Conservation (phyloP, 163 green algal genomes). For the Picocystis sp. region DNA sequence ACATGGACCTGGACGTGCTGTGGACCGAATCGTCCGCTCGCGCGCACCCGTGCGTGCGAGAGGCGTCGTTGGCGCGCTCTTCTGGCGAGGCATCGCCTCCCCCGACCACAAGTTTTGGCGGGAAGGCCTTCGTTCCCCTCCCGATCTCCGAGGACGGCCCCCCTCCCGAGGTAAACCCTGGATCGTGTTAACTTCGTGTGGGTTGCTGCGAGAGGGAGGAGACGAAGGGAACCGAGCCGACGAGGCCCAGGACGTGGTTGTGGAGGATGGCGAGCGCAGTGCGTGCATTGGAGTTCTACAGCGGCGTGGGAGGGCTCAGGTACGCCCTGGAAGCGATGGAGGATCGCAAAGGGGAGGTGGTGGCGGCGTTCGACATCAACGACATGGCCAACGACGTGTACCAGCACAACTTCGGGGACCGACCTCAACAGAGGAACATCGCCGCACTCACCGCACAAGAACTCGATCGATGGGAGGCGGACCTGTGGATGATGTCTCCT, state of each 20-base stretch:
- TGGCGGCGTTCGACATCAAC: slow-evolving; percentile 58
- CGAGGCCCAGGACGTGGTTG: neutral
- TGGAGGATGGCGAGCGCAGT: too few relatives aligned
- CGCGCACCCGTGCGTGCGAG: too few relatives aligned
- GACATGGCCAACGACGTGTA: slow-evolving; percentile 50
- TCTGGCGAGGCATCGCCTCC: too few relatives aligned
- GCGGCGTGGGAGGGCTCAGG: slow-evolving; percentile 52
- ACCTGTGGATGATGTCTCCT: slow-evolving; percentile 57
- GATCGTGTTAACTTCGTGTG: neutral
- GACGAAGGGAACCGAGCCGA: slow-evolving; percentile 14
- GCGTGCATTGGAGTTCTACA: slow-evolving; percentile 54
- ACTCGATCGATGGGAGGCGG: slow-evolving; percentile 33
- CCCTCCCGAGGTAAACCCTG: too few relatives aligned
- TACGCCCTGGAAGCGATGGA: slow-evolving; percentile 26
- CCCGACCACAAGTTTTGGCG: too few relatives aligned
- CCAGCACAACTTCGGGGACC: slow-evolving; percentile 39
- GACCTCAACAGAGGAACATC: slow-evolving; percentile 32
- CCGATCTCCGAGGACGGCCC: too few relatives aligned
- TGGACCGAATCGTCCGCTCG: too few relatives aligned
- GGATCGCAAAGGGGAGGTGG: slow-evolving; percentile 16
- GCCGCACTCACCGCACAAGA: slow-evolving; percentile 14
- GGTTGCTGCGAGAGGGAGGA: slow-evolving; percentile 2
- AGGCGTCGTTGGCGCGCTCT: too few relatives aligned
- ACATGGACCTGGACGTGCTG: too few relatives aligned
- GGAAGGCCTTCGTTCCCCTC: too few relatives aligned